A percentile compares a stretch with the other conserved stretches of the same genome.
Conservation (phyloP, 495 filamentous ascomycete species). For the Neurospora pannonica region DNA sequence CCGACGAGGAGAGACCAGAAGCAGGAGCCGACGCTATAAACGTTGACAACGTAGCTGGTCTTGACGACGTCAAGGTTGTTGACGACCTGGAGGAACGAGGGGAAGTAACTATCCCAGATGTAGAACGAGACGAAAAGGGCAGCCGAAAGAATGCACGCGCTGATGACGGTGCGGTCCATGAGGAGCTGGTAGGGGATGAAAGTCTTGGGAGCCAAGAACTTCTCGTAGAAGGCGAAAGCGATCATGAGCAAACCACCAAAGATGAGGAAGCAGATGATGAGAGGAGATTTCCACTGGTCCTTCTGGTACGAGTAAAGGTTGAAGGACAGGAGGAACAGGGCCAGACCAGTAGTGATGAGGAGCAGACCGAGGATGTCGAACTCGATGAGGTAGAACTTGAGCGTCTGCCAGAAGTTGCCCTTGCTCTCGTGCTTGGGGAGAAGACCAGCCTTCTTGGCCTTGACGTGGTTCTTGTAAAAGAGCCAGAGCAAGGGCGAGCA, state of each 20-base stretch:
- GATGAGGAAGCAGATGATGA: slow-evolving; percentile 49
- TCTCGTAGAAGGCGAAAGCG: slow-evolving; percentile 52
- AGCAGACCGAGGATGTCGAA: slow-evolving; percentile 52
- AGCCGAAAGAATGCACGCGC: slow-evolving; percentile 47
- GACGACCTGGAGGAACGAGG: slow-evolving; percentile 64
- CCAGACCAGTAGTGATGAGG: slow-evolving; percentile 47
- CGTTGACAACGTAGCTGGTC: slow-evolving; percentile 55
- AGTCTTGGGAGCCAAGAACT: slow-evolving; percentile 40
- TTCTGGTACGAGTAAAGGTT: slow-evolving; percentile 37
- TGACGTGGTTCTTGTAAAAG: slow-evolving; percentile 49
- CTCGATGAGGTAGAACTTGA: slow-evolving; percentile 48
- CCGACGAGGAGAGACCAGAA: slow-evolving; percentile 51
- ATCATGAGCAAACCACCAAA: slow-evolving; percentile 47
- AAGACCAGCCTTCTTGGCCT: slow-evolving; percentile 47
- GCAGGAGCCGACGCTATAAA: slow-evolving; percentile 62
- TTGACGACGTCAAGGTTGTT: slow-evolving; percentile 46
- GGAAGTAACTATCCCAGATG: slow-evolving; percentile 60
- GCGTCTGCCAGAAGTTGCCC: slow-evolving; percentile 37
- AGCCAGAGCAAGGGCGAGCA: slow-evolving; percentile 44
- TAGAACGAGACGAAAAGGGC: slow-evolving; percentile 54
- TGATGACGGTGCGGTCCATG: slow-evolving; percentile 54
- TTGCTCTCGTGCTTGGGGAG: slow-evolving; percentile 34
- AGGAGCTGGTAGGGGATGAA: slow-evolving; percentile 56
- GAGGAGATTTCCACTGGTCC: slow-evolving; percentile 37
- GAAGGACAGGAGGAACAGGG: slow-evolving; percentile 57